Conservation (phyloP, 2,329 filamentous ascomycete genomes). For the Dactylella cylindrospora region DNA sequence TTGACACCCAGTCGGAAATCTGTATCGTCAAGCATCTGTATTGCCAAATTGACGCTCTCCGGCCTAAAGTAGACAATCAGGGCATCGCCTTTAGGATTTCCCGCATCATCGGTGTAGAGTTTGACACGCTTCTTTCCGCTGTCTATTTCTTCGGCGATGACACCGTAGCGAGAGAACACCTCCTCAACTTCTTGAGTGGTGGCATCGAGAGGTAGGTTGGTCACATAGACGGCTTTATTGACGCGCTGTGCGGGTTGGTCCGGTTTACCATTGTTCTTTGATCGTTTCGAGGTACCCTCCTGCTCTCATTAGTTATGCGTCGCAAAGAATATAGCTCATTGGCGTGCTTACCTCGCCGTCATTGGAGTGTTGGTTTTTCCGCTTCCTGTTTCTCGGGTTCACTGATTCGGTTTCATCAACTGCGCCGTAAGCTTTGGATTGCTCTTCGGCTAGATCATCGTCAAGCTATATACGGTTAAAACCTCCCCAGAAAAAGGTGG, state of each 20-base stretch:
- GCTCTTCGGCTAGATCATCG: constrained; percentile 62
- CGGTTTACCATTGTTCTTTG: constrained; percentile 51
- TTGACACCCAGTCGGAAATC: constrained; percentile 69
- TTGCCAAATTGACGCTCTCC: constrained; percentile 84
- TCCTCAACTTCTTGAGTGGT: constrained; percentile 78
- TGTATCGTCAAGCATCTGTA: constrained; percentile 76
- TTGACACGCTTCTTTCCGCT: constrained; percentile 86
- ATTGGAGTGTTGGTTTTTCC: constrained; percentile 53
- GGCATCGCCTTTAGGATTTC: constrained; percentile 89
- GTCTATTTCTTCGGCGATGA: constrained; percentile 93
- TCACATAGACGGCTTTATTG: constrained; percentile 92
- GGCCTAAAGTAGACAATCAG: constrained; percentile 93
- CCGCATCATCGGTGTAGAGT: constrained; percentile 79
- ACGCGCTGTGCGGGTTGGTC: constrained; percentile 53
- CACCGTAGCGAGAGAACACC: constrained; percentile 82
- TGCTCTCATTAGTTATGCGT: constrained; percentile 44
- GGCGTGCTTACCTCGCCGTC: constrained; percentile 55
- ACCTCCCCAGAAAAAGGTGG: constrained; percentile 25
- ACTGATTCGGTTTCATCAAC: constrained; percentile 59
- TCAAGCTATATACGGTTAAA: constrained; percentile 59
- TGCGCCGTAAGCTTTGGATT: constrained; percentile 63
- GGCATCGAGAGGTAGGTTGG: constrained; percentile 77
- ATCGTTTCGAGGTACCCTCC: constrained; percentile 53
- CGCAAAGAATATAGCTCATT: constrained; percentile 25
- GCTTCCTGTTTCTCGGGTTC: constrained; percentile 59